Evolutionary conservation across 441 rosid genomes (phyloP).

Genomic region (Populus hybrid): DNA sequence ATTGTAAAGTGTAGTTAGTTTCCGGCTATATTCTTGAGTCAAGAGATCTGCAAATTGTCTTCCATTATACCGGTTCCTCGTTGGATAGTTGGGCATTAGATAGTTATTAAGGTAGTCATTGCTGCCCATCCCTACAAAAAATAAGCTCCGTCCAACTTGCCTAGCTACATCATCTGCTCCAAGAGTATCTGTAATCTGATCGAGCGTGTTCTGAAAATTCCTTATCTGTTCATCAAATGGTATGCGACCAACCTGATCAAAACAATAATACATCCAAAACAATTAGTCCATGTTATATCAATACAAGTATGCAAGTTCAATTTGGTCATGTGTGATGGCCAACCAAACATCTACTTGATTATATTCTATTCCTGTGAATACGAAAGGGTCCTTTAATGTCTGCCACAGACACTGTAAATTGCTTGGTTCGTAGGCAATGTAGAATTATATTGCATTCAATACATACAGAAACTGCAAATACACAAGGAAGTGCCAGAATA

Average conservation of each 20-base stretch:
- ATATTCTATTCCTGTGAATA: neutral
- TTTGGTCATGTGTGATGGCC: neutral
- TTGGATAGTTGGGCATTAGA: slow-evolving; percentile 86
- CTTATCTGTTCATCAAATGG: slow-evolving; percentile 76
- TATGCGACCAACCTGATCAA: slow-evolving; percentile 75
- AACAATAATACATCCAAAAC: neutral
- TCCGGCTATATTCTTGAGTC: slow-evolving; percentile 57
- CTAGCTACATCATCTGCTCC: slow-evolving; percentile 49
- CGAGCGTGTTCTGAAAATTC: slow-evolving; percentile 71
- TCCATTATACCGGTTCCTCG: slow-evolving; percentile 57
- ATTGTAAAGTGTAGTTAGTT: slow-evolving; percentile 66
- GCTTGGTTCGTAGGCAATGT: neutral
- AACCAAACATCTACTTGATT: neutral
- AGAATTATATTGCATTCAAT: neutral
- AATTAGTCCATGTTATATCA: neutral
- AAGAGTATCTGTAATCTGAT: slow-evolving; percentile 54
- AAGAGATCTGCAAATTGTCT: slow-evolving; percentile 75
- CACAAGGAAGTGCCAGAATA: neutral
- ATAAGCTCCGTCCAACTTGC: slow-evolving; percentile 53
- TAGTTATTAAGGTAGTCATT: slow-evolving; percentile 93
- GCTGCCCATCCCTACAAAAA: slow-evolving; percentile 93
- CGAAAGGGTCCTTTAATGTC: neutral
- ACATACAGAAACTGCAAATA: neutral
- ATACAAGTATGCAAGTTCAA: neutral
- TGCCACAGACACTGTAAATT: neutral